A percentile compares a stretch with the other conserved stretches of the same genome.
phyloP scores from a whole-genome alignment of 2,329 filamentous ascomycete genomes.

The Raffaelea deltoideospora region DNA sequence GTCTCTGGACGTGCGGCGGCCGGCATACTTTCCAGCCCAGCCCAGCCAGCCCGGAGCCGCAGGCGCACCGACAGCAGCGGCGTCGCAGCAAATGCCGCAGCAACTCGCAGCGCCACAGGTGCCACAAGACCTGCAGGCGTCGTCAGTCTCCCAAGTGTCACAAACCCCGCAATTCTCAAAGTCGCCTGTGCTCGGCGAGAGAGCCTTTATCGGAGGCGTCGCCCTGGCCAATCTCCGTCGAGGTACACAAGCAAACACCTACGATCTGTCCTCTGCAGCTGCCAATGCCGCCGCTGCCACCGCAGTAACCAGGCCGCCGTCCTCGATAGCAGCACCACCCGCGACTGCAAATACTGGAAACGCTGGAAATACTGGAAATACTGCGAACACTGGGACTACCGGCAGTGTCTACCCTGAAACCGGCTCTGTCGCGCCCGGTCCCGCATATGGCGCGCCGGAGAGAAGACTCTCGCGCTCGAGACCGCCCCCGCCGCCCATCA shows the following conservation, averaged over 20 bases:
- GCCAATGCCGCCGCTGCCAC: conserved; percentile 8
- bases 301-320: conserved; percentile 2
- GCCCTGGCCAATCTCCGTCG: conserved; percentile 36
- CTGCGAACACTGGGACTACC: too few species aligned
- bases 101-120: too few species aligned
- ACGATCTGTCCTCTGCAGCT: conserved; percentile 6
- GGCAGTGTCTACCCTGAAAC: too few species aligned
- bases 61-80: conserved; percentile 12
- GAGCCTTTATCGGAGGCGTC: conserved; percentile 39
- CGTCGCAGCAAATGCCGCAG: not conserved
- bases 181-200: conserved; percentile 10
- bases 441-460: conserved; percentile 9
- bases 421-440: not conserved
- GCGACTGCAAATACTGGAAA: too few species aligned
- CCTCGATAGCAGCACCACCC: conserved; percentile 1
- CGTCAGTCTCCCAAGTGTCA: too few species aligned
- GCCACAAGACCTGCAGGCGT: too few species aligned
- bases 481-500: conserved; percentile 20
- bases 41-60: not conserved
- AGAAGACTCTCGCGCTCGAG: conserved; percentile 15
- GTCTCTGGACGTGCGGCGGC: conserved; percentile 2
- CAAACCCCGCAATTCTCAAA: too few species aligned
- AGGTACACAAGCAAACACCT: conserved; percentile 9
- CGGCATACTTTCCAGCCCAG: not conserved
- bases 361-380: too few species aligned